Evolutionary conservation across 768 basidiomycete genomes (phyloP).

Genomic region (Macrolepiota fuliginosa): DNA sequence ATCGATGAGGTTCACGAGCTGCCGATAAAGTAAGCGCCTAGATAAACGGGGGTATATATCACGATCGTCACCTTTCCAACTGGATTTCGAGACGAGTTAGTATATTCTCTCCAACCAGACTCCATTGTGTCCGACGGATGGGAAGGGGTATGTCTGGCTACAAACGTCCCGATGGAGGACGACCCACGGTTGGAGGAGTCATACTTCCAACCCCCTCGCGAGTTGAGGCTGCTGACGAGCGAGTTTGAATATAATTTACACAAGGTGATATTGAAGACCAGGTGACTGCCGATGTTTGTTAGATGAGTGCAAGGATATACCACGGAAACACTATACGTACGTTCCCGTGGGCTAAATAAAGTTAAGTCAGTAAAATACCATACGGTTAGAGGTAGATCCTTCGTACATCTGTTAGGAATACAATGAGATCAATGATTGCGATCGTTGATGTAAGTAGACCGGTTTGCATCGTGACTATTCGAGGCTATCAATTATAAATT

Average conservation of each 20-base stretch:
- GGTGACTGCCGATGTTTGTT: conserved; percentile 23
- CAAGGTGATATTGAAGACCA: conserved; percentile 35
- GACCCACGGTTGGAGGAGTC: not conserved
- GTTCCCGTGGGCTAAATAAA: not conserved
- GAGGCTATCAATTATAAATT: too few relatives aligned
- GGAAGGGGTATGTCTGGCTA: not conserved
- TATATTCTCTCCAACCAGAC: not conserved
- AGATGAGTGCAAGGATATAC: not conserved
- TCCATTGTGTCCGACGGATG: not conserved
- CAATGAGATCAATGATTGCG: too few relatives aligned
- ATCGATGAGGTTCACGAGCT: not conserved
- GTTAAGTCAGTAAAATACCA: not conserved
- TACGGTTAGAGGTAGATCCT: too few relatives aligned
- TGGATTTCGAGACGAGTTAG: not conserved
- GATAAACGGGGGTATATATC: not conserved
- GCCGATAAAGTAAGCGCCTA: not conserved
- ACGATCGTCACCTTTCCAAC: not conserved
- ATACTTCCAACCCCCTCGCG: conserved; percentile 28
- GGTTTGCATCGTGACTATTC: too few relatives aligned
- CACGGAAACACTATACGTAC: not conserved
- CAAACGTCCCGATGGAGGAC: not conserved
- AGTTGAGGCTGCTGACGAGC: conserved; percentile 35
- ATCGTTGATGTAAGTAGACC: too few relatives aligned
- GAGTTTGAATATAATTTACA: conserved; percentile 42
- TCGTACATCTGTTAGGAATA: too few relatives aligned